These are phyloP conservation scores for Aureococcus anophagefferens DNA, from an alignment of 108 stramenopile species.

Conservation along the genomic window DNA sequence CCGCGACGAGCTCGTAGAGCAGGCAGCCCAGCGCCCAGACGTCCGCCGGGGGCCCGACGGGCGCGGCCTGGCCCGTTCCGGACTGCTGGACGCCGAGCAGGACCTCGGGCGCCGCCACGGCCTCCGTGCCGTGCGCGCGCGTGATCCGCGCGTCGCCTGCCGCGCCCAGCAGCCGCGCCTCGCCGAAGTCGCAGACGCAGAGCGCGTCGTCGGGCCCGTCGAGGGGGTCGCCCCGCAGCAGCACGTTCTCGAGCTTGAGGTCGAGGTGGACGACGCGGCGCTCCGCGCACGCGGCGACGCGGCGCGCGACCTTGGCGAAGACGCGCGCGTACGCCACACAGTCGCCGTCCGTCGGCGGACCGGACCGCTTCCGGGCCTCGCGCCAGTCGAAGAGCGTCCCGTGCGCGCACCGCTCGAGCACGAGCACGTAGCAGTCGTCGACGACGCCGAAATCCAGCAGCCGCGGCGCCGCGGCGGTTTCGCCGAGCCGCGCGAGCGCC, in stretches of 20 bases:
- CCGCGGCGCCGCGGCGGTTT: neutral
- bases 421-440: neutral
- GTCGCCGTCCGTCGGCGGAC: neutral
- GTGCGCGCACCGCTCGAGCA: neutral
- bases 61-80: no score
- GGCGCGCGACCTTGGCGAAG: slow-evolving; percentile 3
- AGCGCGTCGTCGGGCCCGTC: neutral
- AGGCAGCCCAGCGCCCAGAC: neutral
- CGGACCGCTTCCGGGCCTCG: neutral
- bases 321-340: neutral
- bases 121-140: slow-evolving; percentile 19
- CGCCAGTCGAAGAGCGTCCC: neutral
- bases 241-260: slow-evolving; percentile 25
- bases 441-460: neutral
- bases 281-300: slow-evolving; percentile 14
- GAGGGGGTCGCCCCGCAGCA: slow-evolving; percentile 7
- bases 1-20: neutral
- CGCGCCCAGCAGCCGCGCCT: slow-evolving; percentile 1
- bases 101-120: slow-evolving; percentile 28
- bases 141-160: neutral
- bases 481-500: neutral
- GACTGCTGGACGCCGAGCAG: neutral
- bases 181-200: slow-evolving; percentile 27
- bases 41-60: neutral
- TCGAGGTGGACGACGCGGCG: slow-evolving; percentile 23